These are phyloP conservation scores for Neonectria hederae DNA, from an alignment of 2,329 filamentous ascomycete genomes.

Conservation along the genomic window DNA sequence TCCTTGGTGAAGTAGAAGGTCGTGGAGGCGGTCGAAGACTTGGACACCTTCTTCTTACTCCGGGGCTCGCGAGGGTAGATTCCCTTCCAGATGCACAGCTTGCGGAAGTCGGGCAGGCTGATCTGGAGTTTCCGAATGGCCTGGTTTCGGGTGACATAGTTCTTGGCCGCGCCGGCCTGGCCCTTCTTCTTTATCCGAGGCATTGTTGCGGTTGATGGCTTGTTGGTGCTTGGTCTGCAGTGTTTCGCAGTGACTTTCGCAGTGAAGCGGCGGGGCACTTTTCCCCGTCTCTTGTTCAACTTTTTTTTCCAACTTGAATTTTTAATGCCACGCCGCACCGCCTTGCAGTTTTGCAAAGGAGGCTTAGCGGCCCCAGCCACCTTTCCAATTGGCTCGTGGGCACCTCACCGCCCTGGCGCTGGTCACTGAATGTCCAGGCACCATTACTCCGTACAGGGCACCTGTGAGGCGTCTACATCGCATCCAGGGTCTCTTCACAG, in stretches of 20 bases:
- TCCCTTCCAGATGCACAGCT: slow-evolving; percentile 99
- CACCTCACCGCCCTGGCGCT: slow-evolving; percentile 38
- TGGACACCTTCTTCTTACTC: slow-evolving; percentile 96
- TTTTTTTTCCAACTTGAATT: slow-evolving; percentile 45
- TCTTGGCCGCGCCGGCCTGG: slow-evolving; percentile 91
- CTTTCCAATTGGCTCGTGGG: slow-evolving; percentile 11
- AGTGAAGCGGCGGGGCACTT: slow-evolving; percentile 47
- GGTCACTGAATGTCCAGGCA: slow-evolving; percentile 13
- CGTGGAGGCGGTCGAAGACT: slow-evolving; percentile 87
- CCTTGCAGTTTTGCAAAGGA: slow-evolving; percentile 19
- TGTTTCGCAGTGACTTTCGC: slow-evolving; percentile 31
- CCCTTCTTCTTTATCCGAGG: slow-evolving; percentile 91
- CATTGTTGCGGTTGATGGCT: slow-evolving; percentile 58
- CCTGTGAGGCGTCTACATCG: slow-evolving; percentile 9
- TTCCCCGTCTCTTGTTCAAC: slow-evolving; percentile 46
- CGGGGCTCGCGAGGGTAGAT: slow-evolving; percentile 98
- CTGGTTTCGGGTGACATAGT: slow-evolving; percentile 97
- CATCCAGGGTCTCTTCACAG: slow-evolving; percentile 25
- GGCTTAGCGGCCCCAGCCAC: slow-evolving; percentile 23
- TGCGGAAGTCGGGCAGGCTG: slow-evolving; percentile 94
- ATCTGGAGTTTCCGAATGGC: slow-evolving; percentile 98
- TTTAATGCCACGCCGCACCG: slow-evolving; percentile 49
- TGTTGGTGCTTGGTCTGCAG: slow-evolving; percentile 26
- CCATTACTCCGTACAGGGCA: slow-evolving; percentile 24
- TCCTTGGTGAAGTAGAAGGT: slow-evolving; percentile 95